These are phyloP conservation scores for Fraxinus paxiana DNA, from an alignment of 305 asterid species.

Conservation along the genomic window DNA sequence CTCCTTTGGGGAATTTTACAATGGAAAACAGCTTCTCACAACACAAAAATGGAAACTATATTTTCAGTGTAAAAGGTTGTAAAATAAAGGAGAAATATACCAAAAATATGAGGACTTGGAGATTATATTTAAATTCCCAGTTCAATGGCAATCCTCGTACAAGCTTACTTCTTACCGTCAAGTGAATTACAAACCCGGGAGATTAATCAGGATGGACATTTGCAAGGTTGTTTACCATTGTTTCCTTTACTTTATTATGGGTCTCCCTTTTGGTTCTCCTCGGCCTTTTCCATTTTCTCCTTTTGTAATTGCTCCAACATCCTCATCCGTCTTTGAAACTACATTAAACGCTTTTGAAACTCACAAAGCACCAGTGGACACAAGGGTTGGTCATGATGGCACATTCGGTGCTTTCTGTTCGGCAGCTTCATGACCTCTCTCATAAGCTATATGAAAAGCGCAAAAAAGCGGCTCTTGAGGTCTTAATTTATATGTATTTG, in stretches of 20 bases:
- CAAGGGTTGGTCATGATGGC: conserved; percentile 41
- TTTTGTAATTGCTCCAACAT: conserved; percentile 38
- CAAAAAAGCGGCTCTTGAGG: conserved; percentile 60
- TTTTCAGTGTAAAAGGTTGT: no score
- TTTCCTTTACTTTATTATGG: conserved; percentile 21
- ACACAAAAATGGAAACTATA: no score
- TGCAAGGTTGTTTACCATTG: conserved; percentile 25
- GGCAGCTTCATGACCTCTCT: conserved; percentile 16
- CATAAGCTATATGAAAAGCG: neutral
- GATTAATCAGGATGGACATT: conserved; percentile 33
- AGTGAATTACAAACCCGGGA: conserved; percentile 6
- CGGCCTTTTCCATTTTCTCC: conserved; percentile 43
- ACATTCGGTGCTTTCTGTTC: conserved; percentile 43
- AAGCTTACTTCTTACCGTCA: conserved; percentile 15
- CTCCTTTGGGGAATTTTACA: neutral
- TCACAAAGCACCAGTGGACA: conserved; percentile 51
- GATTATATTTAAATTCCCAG: neutral
- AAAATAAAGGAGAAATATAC: neutral
- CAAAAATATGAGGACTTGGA: neutral
- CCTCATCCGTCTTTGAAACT: conserved; percentile 49
- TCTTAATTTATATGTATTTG: conserved; percentile 21
- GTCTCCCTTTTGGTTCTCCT: conserved; percentile 31
- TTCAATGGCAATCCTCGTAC: conserved; percentile 4
- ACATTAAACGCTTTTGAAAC: conserved; percentile 34
- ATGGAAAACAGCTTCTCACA: neutral